Conservation (phyloP, 208 protist genomes). For the Leishmania major region DNA sequence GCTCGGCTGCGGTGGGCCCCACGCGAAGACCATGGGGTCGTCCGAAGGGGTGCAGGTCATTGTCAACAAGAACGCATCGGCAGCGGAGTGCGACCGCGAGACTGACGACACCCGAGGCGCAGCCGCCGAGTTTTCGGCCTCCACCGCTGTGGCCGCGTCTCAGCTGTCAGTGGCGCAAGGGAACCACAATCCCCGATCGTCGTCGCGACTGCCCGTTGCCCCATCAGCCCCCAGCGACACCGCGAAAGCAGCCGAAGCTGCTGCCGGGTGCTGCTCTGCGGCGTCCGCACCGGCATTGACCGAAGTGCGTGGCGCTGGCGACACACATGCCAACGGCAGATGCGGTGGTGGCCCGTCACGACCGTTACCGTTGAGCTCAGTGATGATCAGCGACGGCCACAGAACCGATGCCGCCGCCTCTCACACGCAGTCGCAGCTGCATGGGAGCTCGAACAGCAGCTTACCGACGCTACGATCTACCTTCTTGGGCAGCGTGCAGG, state of each 20-base stretch:
- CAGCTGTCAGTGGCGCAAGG: neutral
- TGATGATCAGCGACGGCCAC: neutral
- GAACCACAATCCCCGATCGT: neutral
- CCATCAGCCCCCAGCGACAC: neutral
- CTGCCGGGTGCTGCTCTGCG: neutral
- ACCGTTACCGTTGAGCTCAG: neutral
- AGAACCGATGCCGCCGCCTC: neutral
- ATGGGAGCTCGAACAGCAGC: neutral
- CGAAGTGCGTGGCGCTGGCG: neutral
- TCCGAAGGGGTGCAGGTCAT: neutral
- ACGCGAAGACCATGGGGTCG: neutral
- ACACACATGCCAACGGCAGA: neutral
- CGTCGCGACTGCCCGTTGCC: neutral
- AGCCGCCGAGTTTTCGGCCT: neutral
- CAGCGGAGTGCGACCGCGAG: neutral
- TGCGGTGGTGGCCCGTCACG: neutral
- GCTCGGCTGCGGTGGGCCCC: neutral
- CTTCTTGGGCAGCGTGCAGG: neutral
- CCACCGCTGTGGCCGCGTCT: neutral
- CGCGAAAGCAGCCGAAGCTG: neutral
- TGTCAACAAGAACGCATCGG: neutral
- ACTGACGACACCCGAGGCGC: neutral
- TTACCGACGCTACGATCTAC: neutral
- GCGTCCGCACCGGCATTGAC: neutral
- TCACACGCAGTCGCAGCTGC: neutral